Conservation (phyloP, 805 yeast species). For the Saccharomycopsis guyanensis region DNA sequence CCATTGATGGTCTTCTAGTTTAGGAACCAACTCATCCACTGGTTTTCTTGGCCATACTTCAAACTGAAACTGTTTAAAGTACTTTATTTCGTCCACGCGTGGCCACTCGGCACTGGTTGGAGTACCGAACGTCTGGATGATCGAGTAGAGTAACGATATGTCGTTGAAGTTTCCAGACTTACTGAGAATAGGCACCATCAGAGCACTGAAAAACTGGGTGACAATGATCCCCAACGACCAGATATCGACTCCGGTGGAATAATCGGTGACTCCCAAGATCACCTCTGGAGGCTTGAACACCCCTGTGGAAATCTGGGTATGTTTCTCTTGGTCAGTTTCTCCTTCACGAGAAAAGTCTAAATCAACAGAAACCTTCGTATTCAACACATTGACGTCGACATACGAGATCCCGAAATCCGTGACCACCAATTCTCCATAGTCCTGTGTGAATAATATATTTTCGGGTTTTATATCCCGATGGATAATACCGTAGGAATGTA, state of each 20-base stretch:
- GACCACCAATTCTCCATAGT: slow-evolving; percentile 28
- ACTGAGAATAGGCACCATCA: slow-evolving; percentile 33
- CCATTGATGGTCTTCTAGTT: neutral
- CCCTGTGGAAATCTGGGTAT: slow-evolving; percentile 43
- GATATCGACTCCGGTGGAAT: slow-evolving; percentile 51
- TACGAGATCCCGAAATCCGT: slow-evolving; percentile 69
- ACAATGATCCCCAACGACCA: slow-evolving; percentile 67
- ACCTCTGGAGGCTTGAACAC: slow-evolving; percentile 70
- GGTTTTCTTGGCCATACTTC: slow-evolving; percentile 23
- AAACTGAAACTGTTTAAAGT: slow-evolving; percentile 31
- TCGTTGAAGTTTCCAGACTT: slow-evolving; percentile 41
- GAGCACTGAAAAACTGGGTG: slow-evolving; percentile 40
- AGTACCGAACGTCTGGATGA: slow-evolving; percentile 55
- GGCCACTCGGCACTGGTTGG: slow-evolving; percentile 42
- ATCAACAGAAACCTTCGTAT: slow-evolving; percentile 28
- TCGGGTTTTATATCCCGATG: slow-evolving; percentile 75
- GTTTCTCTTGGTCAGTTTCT: slow-evolving; percentile 1
- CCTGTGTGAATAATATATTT: slow-evolving; percentile 41
- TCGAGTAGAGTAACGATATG: slow-evolving; percentile 45
- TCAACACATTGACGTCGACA: slow-evolving; percentile 20
- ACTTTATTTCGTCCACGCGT: slow-evolving; percentile 32
- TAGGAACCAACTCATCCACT: slow-evolving; percentile 29
- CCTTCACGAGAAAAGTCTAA: neutral
- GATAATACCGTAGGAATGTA: slow-evolving; percentile 56
- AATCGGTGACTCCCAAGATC: slow-evolving; percentile 49